Percentiles rank a stretch among this genome's conserved stretches.
These are phyloP conservation scores for Cyberlindnera euphorbiae DNA, from an alignment of 805 yeast genomes.

Conservation along the genomic window DNA sequence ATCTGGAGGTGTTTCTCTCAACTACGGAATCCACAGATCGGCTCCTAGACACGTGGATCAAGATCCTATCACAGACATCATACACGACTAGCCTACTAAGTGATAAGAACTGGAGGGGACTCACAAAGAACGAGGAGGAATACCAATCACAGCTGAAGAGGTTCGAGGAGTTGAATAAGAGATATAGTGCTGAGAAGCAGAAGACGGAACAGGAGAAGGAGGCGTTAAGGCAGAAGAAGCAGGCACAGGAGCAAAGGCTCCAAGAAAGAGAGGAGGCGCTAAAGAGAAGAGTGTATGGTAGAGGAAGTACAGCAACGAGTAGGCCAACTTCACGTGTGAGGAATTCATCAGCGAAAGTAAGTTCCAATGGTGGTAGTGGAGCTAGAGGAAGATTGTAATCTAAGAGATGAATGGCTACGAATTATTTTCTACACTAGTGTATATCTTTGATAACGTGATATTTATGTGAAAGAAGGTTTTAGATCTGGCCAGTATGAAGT, in stretches of 20 bases:
- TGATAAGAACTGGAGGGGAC: constrained; percentile 38
- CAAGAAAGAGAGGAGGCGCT: constrained; percentile 26
- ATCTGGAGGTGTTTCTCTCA: constrained; percentile 14
- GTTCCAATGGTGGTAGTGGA: background rate
- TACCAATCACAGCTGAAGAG: constrained; percentile 23
- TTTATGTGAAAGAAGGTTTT: no score
- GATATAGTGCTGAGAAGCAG: constrained; percentile 21
- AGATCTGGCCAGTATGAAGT: no score
- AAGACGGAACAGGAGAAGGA: constrained; percentile 25
- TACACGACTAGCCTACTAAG: constrained; percentile 45
- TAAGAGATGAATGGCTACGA: no score
- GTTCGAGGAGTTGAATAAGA: constrained; percentile 26
- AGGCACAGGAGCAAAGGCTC: constrained; percentile 16
- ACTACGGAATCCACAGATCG: constrained; percentile 45
- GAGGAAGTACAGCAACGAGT: constrained; percentile 7
- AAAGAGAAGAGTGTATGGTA: constrained; percentile 27
- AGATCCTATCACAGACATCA: constrained; percentile 57
- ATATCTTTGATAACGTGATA: no score
- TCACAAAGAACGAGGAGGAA: constrained; percentile 21
- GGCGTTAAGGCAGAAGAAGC: constrained; percentile 13
- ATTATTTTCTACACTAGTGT: no score
- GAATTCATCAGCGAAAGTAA: background rate
- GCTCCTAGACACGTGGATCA: constrained; percentile 55
- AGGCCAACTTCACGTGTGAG: background rate
- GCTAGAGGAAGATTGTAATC: no score